Evolutionary conservation across 352 stramenopile species (phyloP), one percentile per base, ranked within the genome.

Genomic region (Proteromonas lacertae): DNA sequence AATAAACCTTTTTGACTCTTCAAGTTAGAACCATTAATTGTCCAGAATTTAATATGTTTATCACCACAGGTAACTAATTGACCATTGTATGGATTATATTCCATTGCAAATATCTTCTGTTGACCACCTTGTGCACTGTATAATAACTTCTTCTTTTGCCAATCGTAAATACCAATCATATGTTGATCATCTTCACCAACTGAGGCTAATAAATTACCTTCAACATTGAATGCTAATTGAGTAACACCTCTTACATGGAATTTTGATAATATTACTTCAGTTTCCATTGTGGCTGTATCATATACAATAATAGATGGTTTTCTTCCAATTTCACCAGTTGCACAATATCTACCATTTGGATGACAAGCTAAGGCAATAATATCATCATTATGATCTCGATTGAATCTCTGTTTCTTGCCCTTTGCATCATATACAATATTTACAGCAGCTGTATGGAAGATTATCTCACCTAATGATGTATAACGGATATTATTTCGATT

Each of bases 361-460:
- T 83, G 67, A n/a, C 72, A 36, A 37, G 62, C 59, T 3, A 83
- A 29, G 23, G 52, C 61, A n/a, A 80, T 31, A 0, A 84, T 52
- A 34, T 84, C 62, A 31, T 82, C 69, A 0, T 53, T 71, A 47
- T 84, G 69, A 8, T 41, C 44, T 20, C 46, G 35, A 28, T 75
- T 62, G 20, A 50, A 50, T 12, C 18, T 2, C 25, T 50, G 44
- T 19, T 36, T 38, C 2, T 41, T 34, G 2, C 20, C 39, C 0
- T 9, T 16, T 8, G 58, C 66, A 21, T 38, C 18, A 25, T 53
- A 54, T 4, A 79, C 49, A 20, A 86, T 50, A 0, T 6, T 23
- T 4, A 40, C 16, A 18, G 10, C 22, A 8, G 67, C 69, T 1
- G 66, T 65, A 4, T 62, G 60, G 37, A 75, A 84, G 6, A 74